phyloP scores from a whole-genome alignment of 2,329 filamentous ascomycete genomes.

The Aaosphaeria arxii region DNA sequence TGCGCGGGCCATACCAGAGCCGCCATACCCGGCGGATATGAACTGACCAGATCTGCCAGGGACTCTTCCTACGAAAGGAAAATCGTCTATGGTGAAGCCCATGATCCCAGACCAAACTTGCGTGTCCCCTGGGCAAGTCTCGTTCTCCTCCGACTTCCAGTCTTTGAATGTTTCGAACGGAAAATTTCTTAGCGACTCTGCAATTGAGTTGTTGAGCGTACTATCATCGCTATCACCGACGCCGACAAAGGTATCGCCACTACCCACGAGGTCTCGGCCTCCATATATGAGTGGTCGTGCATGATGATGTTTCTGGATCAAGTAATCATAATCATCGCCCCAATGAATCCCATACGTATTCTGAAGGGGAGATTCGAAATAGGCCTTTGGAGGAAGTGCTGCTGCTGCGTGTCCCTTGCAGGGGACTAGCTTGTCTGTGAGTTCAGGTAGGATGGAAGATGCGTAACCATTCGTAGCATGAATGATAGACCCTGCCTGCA shows the following conservation, averaged over 20 bases:
- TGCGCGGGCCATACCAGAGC: neutral
- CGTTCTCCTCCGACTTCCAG: neutral
- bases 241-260: neutral
- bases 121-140: neutral
- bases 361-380: constrained; percentile 4
- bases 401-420: neutral
- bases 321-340: constrained; percentile 49
- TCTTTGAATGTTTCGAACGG: neutral
- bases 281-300: neutral
- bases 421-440: neutral
- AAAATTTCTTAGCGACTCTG: neutral
- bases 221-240: neutral
- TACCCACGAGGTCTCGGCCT: neutral
- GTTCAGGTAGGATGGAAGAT: neutral
- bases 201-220: neutral
- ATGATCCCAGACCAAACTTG: neutral
- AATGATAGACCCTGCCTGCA: neutral
- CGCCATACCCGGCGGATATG: neutral
- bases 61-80: neutral
- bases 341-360: constrained; percentile 46
- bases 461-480: neutral
- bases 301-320: constrained; percentile 31
- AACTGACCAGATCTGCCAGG: neutral
- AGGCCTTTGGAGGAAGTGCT: constrained; percentile 2
- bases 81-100: neutral